Percentiles rank a stretch among this genome's conserved stretches.
Evolutionary conservation across 305 asterid species (phyloP).

Genomic region (Rubia balearica): DNA sequence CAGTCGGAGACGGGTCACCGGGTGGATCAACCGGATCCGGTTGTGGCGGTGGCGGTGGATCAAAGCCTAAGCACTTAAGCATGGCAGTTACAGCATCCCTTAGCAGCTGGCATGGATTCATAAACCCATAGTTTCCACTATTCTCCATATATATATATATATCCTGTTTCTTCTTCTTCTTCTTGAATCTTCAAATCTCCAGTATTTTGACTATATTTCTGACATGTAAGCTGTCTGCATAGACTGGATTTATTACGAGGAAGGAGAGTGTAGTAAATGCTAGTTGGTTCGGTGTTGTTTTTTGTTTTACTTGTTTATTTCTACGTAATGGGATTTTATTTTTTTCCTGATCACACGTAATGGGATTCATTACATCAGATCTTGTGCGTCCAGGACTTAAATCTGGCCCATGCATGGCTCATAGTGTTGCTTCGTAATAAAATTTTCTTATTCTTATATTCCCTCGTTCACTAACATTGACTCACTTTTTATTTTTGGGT

Average conservation of each 20-base stretch:
- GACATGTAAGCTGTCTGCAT: not conserved
- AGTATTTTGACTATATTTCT: not conserved
- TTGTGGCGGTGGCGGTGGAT: not conserved
- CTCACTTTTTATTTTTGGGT: no score
- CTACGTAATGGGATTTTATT: not conserved
- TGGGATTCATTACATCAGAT: not conserved
- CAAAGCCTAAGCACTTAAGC: not conserved
- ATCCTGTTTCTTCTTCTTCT: no score
- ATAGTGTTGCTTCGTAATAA: not conserved
- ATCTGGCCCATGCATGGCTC: not conserved
- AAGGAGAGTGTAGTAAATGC: not conserved
- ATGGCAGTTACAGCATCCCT: not conserved
- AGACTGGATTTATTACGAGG: conserved; percentile 1
- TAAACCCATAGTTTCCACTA: not conserved
- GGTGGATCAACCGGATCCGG: conserved; percentile 1
- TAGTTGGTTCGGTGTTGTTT: not conserved
- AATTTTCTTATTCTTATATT: no score
- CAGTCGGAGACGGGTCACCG: not conserved
- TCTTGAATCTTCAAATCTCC: not conserved
- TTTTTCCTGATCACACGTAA: not conserved
- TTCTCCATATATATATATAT: not conserved
- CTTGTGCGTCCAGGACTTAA: not conserved
- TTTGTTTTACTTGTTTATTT: not conserved
- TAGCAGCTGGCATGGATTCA: not conserved
- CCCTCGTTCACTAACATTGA: no score